These are phyloP conservation scores for Prunus armeniaca DNA, from an alignment of 306 rosid species.

Conservation along the genomic window DNA sequence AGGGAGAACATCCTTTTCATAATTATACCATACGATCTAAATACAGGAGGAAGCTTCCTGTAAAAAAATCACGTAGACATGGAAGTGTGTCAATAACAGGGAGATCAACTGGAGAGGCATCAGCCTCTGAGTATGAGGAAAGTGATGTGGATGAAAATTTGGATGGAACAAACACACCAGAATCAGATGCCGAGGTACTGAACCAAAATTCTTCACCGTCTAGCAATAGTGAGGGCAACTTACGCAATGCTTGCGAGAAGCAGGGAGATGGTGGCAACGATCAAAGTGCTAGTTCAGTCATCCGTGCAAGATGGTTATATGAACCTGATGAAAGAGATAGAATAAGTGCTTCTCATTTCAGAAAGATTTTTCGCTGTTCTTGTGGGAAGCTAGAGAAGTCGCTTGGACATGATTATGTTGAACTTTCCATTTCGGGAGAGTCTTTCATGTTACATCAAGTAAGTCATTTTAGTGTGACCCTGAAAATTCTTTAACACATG, in stretches of 20 bases:
- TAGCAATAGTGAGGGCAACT: slow-evolving; percentile 26
- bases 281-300: slow-evolving; percentile 30
- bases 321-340: slow-evolving; percentile 85
- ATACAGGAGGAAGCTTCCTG: slow-evolving; percentile 52
- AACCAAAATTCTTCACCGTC: slow-evolving; percentile 23
- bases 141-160: slow-evolving; percentile 49
- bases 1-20: slow-evolving; percentile 95
- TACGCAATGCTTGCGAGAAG: slow-evolving; percentile 22
- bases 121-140: slow-evolving; percentile 48
- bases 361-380: slow-evolving; percentile 59
- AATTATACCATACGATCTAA: slow-evolving; percentile 78
- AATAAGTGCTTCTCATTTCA: slow-evolving; percentile 73
- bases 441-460: slow-evolving; percentile 97
- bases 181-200: slow-evolving; percentile 19
- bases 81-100: slow-evolving; percentile 18
- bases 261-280: slow-evolving; percentile 29
- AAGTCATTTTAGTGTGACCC: slow-evolving; percentile 24
- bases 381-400: slow-evolving; percentile 76
- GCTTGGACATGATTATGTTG: slow-evolving; percentile 46
- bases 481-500: background rate
- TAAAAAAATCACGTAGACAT: slow-evolving; percentile 30
- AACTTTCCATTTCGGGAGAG: slow-evolving; percentile 84
- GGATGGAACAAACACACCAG: slow-evolving; percentile 18
- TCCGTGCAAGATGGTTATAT: slow-evolving; percentile 71
- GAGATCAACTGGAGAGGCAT: slow-evolving; percentile 16